Base-by-base conservation (phyloP, 225 moss, liverwort and hornwort genomes). In the Climacium dendroides region DNA sequence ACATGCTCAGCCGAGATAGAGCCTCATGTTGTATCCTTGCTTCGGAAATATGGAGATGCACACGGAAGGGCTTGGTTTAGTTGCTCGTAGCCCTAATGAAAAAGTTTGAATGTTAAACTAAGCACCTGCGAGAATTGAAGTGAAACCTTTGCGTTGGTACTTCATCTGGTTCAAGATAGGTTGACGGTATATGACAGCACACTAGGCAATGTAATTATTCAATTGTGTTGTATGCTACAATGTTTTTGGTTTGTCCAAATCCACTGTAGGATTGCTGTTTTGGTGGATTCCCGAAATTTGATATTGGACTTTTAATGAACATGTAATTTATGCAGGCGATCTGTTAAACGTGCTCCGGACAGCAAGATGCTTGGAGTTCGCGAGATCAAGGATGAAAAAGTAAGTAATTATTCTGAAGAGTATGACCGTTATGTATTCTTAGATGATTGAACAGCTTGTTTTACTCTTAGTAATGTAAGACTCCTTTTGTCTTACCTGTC, bases 281-380 rank as follows among this genome's bases (percentile, higher is more conserved):
- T 64, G 75, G 45, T 71, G 37, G 17, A 54, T 61, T 86, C 83
- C 10, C 60, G 63, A 61, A 86, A 72, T 71, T 54, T 76, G 58
- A 77, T 50, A n/a, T 72, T 47, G n/a, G 53, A 39, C 53, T 81
- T 37, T 29, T 57, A 66, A 28, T 84, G 53, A 78, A 70, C 34
- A 62, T 75, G 72, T 78, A 17, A 76, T 81, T 71, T 28, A 35
- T 85, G 91, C 94, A 96, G 95, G n/a, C 70, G 79, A 78, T 94
- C 98, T 60, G 94, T 78, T 58, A 74, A 94, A 80, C 91, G 90
- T 78, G 89, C 74, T 75, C 96, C 96, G 58, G 14, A 90, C 10
- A 74, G 85, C 55, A 94, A 93, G 9, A 91, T 98, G 95, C 93
- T 98, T 77, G 98, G 98, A 86, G 87, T 55, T 74, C 95, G 98